Base-by-base conservation (phyloP, 371 early-diverging fungal species). In the Racocetra persica region DNA sequence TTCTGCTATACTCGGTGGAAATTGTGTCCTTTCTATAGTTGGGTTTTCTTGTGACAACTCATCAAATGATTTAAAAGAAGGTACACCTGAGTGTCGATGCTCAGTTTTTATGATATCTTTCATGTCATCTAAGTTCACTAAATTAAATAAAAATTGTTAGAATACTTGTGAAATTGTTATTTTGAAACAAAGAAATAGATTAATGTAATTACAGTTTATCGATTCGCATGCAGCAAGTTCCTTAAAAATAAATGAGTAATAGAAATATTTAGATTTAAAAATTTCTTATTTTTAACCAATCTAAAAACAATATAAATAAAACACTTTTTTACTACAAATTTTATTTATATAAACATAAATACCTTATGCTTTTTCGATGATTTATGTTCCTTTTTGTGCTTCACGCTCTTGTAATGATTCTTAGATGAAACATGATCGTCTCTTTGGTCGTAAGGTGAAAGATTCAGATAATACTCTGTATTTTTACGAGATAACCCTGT, bases 41-140 rank as follows among this genome's bases (percentile, higher is more conserved):
- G 83, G 75, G 81, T 81, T 49, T 69, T 80, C 41, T 16, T 59
- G 63, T 4, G 78, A 38, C 69, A 71, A n/a, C 10, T 80, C 80
- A 24, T 80, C 60, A 14, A 14, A 20, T 5, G 77, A 76, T 70
- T 52, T 54, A 49, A 13, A 6, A n/a, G 69, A 24, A 10, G 52
- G 24, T 52, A 54, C 55, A 38, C 65, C 41, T 14, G 80, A 78
- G 41, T 57, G 49, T 45, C 62, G 55, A 36, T 63, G 38, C 24
- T 59, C 75, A 66, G 69, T 85, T 81, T 14, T 87, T 22, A 87
- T 80, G 16, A 88, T 90, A 14, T 87, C 90, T 57, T 90, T 87
- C 87, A 90, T 86, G 32, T 84, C 82, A 52, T 82, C 82, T 72
- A 86, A 84, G 71, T 89, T 85, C 54, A 87, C 85, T 84, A 49